phyloP scores from a whole-genome alignment of 331 rosid species.

The Acacia pycnantha region DNA sequence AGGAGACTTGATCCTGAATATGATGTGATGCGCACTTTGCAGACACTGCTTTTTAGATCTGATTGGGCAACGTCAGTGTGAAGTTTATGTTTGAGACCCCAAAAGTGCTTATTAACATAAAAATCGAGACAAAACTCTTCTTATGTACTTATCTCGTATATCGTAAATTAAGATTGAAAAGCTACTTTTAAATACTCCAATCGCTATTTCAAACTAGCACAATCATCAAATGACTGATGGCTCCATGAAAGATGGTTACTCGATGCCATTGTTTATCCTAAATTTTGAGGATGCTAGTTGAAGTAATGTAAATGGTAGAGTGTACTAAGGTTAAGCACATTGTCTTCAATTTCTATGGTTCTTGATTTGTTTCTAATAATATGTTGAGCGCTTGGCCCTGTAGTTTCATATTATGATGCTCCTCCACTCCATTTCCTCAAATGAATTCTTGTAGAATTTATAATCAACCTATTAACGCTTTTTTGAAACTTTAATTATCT shows the following conservation, averaged over 20 bases:
- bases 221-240: no score
- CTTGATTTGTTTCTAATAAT: slow-evolving; percentile 10
- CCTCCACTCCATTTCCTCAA: no score
- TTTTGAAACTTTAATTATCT: neutral
- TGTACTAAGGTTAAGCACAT: neutral
- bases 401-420: neutral
- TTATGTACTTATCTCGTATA: no score
- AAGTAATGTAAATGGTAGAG: neutral
- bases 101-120: no score
- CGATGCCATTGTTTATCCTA: neutral
- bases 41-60: slow-evolving; percentile 51
- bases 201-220: no score
- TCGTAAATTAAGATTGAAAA: no score
- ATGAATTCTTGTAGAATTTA: neutral
- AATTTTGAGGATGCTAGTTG: neutral
- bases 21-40: slow-evolving; percentile 56
- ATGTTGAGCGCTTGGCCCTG: neutral
- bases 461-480: no score
- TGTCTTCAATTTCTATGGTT: neutral
- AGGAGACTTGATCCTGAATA: slow-evolving; percentile 75
- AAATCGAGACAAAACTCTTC: no score
- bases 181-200: no score
- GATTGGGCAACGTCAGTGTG: no score
- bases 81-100: no score
- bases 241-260: slow-evolving; percentile 39